Percentiles rank a stretch among this genome's conserved stretches.
Evolutionary conservation across 495 filamentous ascomycete species (phyloP).

Genomic region (Cryomyces antarcticus): DNA sequence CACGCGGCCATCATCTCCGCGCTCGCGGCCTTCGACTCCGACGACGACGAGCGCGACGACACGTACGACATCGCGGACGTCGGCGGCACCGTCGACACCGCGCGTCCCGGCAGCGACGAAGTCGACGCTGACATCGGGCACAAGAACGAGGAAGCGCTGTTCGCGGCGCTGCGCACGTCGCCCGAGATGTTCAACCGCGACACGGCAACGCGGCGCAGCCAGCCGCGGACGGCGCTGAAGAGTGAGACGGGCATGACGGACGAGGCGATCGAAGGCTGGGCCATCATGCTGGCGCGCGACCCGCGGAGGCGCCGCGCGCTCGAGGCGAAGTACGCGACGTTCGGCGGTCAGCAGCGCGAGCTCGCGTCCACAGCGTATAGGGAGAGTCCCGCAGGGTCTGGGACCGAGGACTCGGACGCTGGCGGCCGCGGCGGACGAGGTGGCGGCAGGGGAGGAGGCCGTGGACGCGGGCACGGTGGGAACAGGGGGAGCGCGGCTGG

Average conservation of each 20-base stretch:
- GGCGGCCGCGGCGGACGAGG: constrained; percentile 21
- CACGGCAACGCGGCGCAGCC: constrained; percentile 40
- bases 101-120: constrained; percentile 23
- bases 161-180: constrained; percentile 39
- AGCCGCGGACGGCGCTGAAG: constrained; percentile 40
- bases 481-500: constrained; percentile 38
- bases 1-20: constrained; percentile 77
- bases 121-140: constrained; percentile 12
- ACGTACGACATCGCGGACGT: constrained; percentile 88
- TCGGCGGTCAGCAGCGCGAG: constrained; percentile 36
- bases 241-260: constrained; percentile 75
- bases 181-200: constrained; percentile 50
- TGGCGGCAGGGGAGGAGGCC: constrained; percentile 24
- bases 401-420: constrained; percentile 22
- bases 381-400: constrained; percentile 23
- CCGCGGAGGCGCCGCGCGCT: constrained; percentile 36
- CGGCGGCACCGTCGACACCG: constrained; percentile 58
- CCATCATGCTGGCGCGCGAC: constrained; percentile 58
- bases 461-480: constrained; percentile 24
- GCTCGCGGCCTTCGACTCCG: constrained; percentile 74
- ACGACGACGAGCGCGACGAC: constrained; percentile 94
- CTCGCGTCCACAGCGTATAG: constrained; percentile 43
- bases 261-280: constrained; percentile 89
- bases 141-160: constrained; percentile 31
- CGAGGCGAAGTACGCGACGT: constrained; percentile 42